phyloP scores from a whole-genome alignment of 2,329 filamentous ascomycete species.

The Periconia digitata region DNA sequence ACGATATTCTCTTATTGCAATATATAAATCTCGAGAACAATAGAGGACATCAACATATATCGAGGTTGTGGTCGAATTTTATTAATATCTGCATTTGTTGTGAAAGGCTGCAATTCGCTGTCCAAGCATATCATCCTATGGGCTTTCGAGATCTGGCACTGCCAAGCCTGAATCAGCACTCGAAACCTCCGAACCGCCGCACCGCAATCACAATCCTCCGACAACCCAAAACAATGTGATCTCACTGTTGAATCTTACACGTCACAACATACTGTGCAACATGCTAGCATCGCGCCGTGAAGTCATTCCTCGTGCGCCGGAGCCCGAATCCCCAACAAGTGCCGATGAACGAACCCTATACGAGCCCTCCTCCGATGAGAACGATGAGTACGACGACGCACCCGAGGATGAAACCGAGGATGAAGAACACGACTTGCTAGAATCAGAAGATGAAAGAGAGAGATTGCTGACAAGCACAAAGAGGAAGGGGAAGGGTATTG shows the following conservation, averaged over 20 bases:
- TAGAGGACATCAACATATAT: too few relatives aligned
- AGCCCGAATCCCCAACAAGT: slow-evolving; percentile 23
- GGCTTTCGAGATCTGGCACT: too few relatives aligned
- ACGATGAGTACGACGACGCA: slow-evolving; percentile 35
- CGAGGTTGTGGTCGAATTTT: not conserved
- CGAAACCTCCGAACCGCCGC: not conserved
- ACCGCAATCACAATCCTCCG: not conserved
- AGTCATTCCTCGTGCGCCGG: slow-evolving; percentile 9
- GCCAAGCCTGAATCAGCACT: slow-evolving; percentile 2
- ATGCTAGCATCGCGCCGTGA: slow-evolving; percentile 27
- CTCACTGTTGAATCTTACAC: slow-evolving; percentile 16
- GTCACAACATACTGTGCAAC: not conserved
- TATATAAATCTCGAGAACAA: too few relatives aligned
- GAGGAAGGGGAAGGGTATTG: slow-evolving; percentile 27
- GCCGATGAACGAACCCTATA: slow-evolving; percentile 35
- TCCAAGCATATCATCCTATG: too few relatives aligned
- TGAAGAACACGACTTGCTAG: slow-evolving; percentile 44
- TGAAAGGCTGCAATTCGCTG: too few relatives aligned
- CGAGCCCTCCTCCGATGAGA: slow-evolving; percentile 30
- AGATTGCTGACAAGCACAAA: slow-evolving; percentile 38
- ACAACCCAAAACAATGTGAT: not conserved
- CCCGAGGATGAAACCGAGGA: slow-evolving; percentile 39
- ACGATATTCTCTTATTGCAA: too few relatives aligned
- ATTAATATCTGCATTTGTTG: not conserved
- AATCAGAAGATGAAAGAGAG: slow-evolving; percentile 52